phyloP scores from a whole-genome alignment of 2,329 filamentous ascomycete genomes.

The Akanthomyces lecanii region DNA sequence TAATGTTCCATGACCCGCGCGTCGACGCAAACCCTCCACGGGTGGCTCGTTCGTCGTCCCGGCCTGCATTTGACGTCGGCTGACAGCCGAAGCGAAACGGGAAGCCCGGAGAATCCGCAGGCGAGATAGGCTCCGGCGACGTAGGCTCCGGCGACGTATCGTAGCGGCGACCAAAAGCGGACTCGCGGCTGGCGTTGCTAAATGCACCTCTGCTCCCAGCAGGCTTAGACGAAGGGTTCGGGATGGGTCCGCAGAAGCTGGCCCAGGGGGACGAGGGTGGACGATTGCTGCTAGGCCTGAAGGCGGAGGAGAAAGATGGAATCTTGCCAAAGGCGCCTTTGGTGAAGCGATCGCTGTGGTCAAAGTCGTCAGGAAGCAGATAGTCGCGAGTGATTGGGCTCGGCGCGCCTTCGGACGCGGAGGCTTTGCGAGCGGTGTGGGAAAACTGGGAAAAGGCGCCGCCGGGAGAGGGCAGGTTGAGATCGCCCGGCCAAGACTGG shows the following conservation, averaged over 20 bases:
- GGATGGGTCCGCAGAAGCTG: conserved; percentile 6
- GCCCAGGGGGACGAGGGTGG: neutral
- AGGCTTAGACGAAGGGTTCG: neutral
- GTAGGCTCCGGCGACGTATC: neutral
- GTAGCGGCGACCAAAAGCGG: neutral
- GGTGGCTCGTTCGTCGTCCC: neutral
- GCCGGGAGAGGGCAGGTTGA: neutral
- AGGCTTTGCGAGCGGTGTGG: neutral
- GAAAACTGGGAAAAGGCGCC: neutral
- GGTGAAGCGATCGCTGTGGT: conserved; percentile 6
- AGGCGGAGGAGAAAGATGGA: neutral
- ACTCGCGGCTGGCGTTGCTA: neutral
- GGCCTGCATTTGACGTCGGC: neutral
- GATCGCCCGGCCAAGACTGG: conserved; percentile 2
- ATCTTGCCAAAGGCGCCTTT: conserved; percentile 2
- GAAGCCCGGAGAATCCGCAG: neutral
- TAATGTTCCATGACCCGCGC: conserved; percentile 14
- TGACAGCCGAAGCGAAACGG: neutral
- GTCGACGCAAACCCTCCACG: neutral
- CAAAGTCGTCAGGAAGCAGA: neutral
- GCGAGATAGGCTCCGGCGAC: neutral
- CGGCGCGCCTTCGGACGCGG: neutral
- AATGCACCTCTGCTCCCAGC: neutral
- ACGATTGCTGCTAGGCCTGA: neutral
- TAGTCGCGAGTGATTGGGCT: neutral